Base-by-base conservation (phyloP, 2,329 filamentous ascomycete genomes). In the Fusarium mexicanum region DNA sequence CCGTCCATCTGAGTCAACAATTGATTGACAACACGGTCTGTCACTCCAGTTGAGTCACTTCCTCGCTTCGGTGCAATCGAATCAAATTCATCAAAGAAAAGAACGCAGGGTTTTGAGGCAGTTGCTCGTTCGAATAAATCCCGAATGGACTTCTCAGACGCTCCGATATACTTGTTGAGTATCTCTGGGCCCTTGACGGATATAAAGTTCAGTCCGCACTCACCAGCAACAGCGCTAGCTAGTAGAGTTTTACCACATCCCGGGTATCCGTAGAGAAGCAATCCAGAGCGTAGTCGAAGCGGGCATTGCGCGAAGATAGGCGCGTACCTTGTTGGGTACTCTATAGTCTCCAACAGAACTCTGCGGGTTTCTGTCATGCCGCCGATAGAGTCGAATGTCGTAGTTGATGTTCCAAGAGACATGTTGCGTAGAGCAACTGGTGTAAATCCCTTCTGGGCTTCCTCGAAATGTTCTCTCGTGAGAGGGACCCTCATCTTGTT, bases 1-100 rank as follows among this genome's bases (percentile, higher is more conserved):
- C 96, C 96, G 79, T 99, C 96, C 96, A 99, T 99, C 82, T 98
- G 96, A 2, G 96, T 99, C 14, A 99, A 89, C 64, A 99, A 90
- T 86, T 99, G 97, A 81, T 99, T 99, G 77, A 99, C 96, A 1
- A 99, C 96, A 40, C 96, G 91, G 83, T 99, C 96, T 2, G 96
- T 99, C 22, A 99, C 96, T 73, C 96, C 96, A 0, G 96, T 99
- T 3, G 93, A 96, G 81, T 99, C 96, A 80, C 98, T 96, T 0
- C 96, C 96, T 84, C 96, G 90, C 83, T 98, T 98, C 5, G 96
- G 96, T 1, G 96, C 96, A 72, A 99, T 98, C 40, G 94, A 95
- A 84, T 99, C 96, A 80, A 99, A 98, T 82, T 99, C 96, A 80
- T 99, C 96, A 79, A 99, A 99, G 87, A 99, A 99, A 12, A 99